phyloP scores from a whole-genome alignment of 1,284 basidiomycete species.

The Boletus albobrunnescens region DNA sequence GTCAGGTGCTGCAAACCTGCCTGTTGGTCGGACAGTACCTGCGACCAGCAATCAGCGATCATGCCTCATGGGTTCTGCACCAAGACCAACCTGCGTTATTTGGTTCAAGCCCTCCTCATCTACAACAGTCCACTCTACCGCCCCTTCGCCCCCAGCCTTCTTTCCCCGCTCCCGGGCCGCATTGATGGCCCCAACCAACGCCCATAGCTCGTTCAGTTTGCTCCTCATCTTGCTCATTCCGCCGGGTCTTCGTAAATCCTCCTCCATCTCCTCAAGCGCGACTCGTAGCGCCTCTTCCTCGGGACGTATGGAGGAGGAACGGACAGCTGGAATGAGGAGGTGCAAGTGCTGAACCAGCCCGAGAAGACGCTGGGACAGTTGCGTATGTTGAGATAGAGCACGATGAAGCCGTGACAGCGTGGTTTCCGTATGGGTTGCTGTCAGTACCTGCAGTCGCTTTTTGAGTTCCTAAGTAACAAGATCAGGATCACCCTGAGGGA shows the following conservation, averaged over 20 bases:
- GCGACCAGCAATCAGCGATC: slow-evolving; percentile 9
- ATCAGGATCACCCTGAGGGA: slow-evolving; percentile 3
- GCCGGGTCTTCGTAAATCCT: slow-evolving; percentile 55
- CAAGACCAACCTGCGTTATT: slow-evolving; percentile 61
- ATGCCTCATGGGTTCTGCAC: background rate
- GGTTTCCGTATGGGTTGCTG: slow-evolving; percentile 63
- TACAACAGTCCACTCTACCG: slow-evolving; percentile 74
- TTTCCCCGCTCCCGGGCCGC: slow-evolving; percentile 56
- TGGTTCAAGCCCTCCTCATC: slow-evolving; percentile 79
- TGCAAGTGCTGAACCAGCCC: slow-evolving; percentile 74
- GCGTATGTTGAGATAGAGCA: slow-evolving; percentile 64
- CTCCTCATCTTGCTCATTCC: slow-evolving; percentile 62
- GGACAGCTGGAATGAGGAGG: slow-evolving; percentile 72
- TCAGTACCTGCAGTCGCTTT: slow-evolving; percentile 59
- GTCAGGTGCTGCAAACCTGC: slow-evolving; percentile 76
- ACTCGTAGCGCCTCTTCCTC: slow-evolving; percentile 75
- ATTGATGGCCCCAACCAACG: slow-evolving; percentile 73
- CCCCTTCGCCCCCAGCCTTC: slow-evolving; percentile 37
- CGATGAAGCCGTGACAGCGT: slow-evolving; percentile 69
- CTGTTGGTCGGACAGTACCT: slow-evolving; percentile 80
- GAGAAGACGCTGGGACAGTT: slow-evolving; percentile 73
- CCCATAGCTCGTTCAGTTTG: slow-evolving; percentile 83
- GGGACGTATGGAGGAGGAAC: slow-evolving; percentile 74
- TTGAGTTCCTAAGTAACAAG: slow-evolving; percentile 54
- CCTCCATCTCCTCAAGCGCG: slow-evolving; percentile 71